These are phyloP conservation scores for Emericellopsis atlantica DNA, from an alignment of 2,329 filamentous ascomycete genomes.

Conservation along the genomic window DNA sequence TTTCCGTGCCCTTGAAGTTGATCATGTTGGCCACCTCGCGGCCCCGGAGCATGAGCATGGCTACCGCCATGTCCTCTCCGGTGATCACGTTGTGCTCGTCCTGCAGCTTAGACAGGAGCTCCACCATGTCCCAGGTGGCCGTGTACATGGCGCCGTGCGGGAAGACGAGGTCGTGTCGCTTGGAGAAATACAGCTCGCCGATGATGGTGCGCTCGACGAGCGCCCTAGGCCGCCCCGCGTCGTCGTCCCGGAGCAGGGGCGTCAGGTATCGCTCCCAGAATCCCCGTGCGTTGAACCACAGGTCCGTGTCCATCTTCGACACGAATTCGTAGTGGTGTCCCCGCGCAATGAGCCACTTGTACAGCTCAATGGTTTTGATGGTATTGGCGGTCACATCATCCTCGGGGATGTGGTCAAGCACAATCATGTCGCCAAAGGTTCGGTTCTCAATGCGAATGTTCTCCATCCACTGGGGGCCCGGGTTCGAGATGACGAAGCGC, in stretches of 20 bases:
- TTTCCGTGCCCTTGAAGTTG: constrained; percentile 14
- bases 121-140: constrained; percentile 17
- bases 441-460: constrained; percentile 14
- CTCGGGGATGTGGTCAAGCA: constrained; percentile 17
- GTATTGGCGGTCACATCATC: constrained; percentile 17
- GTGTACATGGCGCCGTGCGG: constrained; percentile 20
- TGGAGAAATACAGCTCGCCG: constrained; percentile 14
- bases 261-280: constrained; percentile 16
- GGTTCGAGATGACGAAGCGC: constrained; percentile 18
- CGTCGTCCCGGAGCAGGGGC: constrained; percentile 8
- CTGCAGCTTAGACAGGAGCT: constrained; percentile 13
- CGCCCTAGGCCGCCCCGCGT: constrained; percentile 3
- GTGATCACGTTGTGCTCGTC: constrained; percentile 10
- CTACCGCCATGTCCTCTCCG: constrained; percentile 16
- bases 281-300: constrained; percentile 16
- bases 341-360: constrained; percentile 13
- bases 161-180: constrained; percentile 11
- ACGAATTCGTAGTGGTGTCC: constrained; percentile 14
- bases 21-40: constrained; percentile 11
- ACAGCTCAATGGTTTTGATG: constrained; percentile 19
- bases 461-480: constrained; percentile 11
- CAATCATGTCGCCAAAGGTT: constrained; percentile 19
- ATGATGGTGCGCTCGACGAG: constrained; percentile 13
- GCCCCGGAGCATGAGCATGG: constrained; percentile 14
- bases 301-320: constrained; percentile 18